phyloP scores from a whole-genome alignment of 2,329 filamentous ascomycete species.

The Pyrenophora tritici-repentis region DNA sequence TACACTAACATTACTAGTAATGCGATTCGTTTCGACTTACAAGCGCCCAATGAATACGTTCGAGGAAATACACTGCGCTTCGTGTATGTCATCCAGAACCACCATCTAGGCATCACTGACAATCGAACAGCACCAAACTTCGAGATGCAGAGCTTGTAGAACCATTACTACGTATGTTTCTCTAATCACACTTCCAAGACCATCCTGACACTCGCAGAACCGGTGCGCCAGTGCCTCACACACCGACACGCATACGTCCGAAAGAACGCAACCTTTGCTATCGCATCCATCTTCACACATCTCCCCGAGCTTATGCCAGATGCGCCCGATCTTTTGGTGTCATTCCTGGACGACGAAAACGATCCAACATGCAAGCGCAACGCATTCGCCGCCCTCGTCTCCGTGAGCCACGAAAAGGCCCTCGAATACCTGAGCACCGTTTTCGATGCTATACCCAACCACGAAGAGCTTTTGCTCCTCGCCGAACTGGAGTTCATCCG shows the following conservation, averaged over 20 bases:
- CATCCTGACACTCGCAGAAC: slow-evolving; percentile 54
- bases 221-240: slow-evolving; percentile 88
- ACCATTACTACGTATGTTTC: slow-evolving; percentile 70
- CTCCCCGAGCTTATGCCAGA: slow-evolving; percentile 92
- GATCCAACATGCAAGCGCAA: slow-evolving; percentile 98
- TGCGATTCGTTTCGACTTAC: slow-evolving; percentile 94
- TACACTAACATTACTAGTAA: slow-evolving; percentile 65
- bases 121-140: slow-evolving; percentile 70
- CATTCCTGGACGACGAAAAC: slow-evolving; percentile 87
- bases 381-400: slow-evolving; percentile 87
- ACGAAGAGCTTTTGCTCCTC: slow-evolving; percentile 90
- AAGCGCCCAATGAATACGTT: slow-evolving; percentile 98
- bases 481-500: slow-evolving; percentile 97
- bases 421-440: slow-evolving; percentile 84
- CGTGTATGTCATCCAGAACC: slow-evolving; percentile 53
- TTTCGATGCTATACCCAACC: slow-evolving; percentile 91
- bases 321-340: slow-evolving; percentile 86
- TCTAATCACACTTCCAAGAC: neutral
- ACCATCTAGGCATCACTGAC: slow-evolving; percentile 20
- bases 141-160: slow-evolving; percentile 95
- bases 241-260: slow-evolving; percentile 97
- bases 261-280: slow-evolving; percentile 95
- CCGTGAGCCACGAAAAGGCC: slow-evolving; percentile 92
- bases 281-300: slow-evolving; percentile 90
- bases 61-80: slow-evolving; percentile 98